phyloP scores from a whole-genome alignment of 805 yeast species.

The Torulaspora gathmanii region DNA sequence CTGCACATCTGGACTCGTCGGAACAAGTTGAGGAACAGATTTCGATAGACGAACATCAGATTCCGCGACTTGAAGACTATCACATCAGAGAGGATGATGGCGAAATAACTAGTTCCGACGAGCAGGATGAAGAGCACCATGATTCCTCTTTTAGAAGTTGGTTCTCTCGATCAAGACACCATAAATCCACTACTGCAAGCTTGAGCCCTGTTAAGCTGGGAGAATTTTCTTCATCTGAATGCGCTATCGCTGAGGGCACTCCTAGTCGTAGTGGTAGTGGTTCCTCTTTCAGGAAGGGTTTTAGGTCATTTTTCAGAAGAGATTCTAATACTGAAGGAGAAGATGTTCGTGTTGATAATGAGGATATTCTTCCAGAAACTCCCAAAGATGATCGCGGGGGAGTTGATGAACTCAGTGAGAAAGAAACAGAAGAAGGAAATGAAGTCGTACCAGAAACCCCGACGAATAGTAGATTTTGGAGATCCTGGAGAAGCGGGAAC shows the following conservation, averaged over 20 bases:
- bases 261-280: slow-evolving; percentile 14
- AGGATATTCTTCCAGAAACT: neutral
- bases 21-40: neutral
- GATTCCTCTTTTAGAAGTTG: slow-evolving; percentile 14
- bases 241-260: slow-evolving; percentile 13
- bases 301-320: slow-evolving; percentile 18
- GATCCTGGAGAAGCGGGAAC: slow-evolving; percentile 16
- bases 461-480: slow-evolving; percentile 17
- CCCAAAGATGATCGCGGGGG: neutral
- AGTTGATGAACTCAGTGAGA: neutral
- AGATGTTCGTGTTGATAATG: neutral
- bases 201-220: slow-evolving; percentile 1
- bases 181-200: slow-evolving; percentile 4
- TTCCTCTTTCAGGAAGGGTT: slow-evolving; percentile 14
- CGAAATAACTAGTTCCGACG: slow-evolving; percentile 20
- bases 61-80: slow-evolving; percentile 7
- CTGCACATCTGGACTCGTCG: neutral
- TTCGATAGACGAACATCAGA: neutral
- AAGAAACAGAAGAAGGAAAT: neutral
- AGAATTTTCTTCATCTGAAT: slow-evolving; percentile 2
- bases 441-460: slow-evolving; percentile 3
- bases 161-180: slow-evolving; percentile 12
- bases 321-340: slow-evolving; percentile 6
- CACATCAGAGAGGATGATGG: slow-evolving; percentile 16
- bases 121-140: slow-evolving; percentile 10